Base-by-base conservation (phyloP, 2,329 filamentous ascomycete genomes). In the Calonectria ilicicola region DNA sequence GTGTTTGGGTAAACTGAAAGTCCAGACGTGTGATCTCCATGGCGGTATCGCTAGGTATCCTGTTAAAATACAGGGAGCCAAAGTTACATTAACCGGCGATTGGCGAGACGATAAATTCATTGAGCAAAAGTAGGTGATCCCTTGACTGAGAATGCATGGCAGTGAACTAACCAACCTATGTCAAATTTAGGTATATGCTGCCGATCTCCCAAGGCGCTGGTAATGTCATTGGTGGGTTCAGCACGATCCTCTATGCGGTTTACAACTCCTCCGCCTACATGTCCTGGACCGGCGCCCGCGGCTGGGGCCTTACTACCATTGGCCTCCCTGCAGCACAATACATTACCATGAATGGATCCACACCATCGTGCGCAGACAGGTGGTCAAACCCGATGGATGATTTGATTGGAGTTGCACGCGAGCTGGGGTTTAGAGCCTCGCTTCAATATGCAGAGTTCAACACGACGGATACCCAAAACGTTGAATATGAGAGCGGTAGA, bases 351-450 rank as follows among this genome's bases (percentile, higher is more conserved):
- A 78, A 72, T 6, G 42, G 67, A 0, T 58, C 66, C 0, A 17
- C 62, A 0, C 75, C 74, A 0, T 65, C 72, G 7, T 78, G 77
- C 2, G 51, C 32, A 1, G 49, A 56, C n/a, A 14, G 21, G 75
- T 78, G 77, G 77, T 21, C 67, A 0, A 77, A 78, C 0, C 76
- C 77, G 0, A 78, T 78, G 77, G 21, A 74, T n/a, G 77, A 78
- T 17, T 40, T 78, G 1, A 78, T 78, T 8, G 77, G 78, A n/a
- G 67, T 78, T 4, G 77, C 75, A 0, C 66, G 76, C 2, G 73
- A 78, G 2, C 46, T 78, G 0, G 77, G 77, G 1, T 78, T 78
- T 26, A 67, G 77, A 12, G 77, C 77, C 0, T 76, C 76, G 40
- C 46, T 78, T 0, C 76, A 78, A 5, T 78, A 77, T n/a, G 75